phyloP scores from a whole-genome alignment of 805 yeast species.

The Yarrowia hollandica region DNA sequence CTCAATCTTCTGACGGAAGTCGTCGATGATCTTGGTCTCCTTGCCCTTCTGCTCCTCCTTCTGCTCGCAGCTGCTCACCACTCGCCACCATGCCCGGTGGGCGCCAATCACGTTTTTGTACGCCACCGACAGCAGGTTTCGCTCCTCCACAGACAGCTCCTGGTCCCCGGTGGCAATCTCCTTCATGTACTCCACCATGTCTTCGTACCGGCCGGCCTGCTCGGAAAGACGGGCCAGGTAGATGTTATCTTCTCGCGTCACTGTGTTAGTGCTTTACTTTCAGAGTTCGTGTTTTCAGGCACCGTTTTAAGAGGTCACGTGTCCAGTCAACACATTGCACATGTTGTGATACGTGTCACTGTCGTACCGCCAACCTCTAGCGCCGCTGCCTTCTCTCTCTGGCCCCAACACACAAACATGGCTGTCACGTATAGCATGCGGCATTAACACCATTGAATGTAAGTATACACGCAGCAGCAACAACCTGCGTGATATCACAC shows the following conservation, averaged over 20 bases:
- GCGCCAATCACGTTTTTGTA: conserved; percentile 99
- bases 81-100: conserved; percentile 99
- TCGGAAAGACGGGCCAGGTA: conserved; percentile 98
- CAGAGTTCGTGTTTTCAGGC: too few species aligned
- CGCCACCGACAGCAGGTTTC: conserved; percentile 95
- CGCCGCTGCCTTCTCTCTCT: too few species aligned
- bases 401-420: too few species aligned
- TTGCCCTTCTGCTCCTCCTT: conserved; percentile 98
- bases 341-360: too few species aligned
- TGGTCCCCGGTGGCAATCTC: conserved; percentile 68
- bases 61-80: conserved; percentile 97
- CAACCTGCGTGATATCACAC: too few species aligned
- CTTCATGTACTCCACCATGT: conserved; percentile 99
- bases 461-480: too few species aligned
- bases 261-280: conserved; percentile 17
- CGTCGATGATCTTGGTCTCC: conserved; percentile 86
- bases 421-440: too few species aligned
- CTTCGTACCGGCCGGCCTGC: conserved; percentile 99
- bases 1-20: conserved; percentile 95
- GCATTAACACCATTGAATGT: neutral
- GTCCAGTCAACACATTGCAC: too few species aligned
- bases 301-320: too few species aligned
- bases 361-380: too few species aligned
- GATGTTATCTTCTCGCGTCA: conserved; percentile 92
- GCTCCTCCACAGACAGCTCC: conserved; percentile 96